Evolutionary conservation across 352 stramenopile species (phyloP).

Genomic region (Phytophthora palmivora): DNA sequence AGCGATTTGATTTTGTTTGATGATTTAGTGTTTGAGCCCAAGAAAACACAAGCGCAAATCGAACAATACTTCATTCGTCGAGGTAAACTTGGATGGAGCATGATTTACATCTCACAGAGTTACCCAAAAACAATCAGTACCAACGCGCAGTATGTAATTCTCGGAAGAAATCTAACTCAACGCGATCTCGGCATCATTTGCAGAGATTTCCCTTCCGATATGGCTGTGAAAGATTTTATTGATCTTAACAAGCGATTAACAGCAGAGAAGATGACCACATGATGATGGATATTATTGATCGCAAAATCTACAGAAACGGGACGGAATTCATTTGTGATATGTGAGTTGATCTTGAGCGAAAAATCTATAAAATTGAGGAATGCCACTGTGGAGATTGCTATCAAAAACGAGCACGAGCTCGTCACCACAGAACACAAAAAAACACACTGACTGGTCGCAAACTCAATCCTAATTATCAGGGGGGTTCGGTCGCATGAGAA

Average conservation of each 20-base stretch:
- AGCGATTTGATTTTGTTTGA: conserved; percentile 24
- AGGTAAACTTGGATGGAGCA: conserved; percentile 8
- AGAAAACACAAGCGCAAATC: conserved; percentile 22
- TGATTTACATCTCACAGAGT: conserved; percentile 25
- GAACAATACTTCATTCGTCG: conserved; percentile 14
- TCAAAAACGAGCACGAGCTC: too few species aligned
- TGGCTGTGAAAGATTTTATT: conserved; percentile 15
- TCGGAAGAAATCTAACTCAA: conserved; percentile 21
- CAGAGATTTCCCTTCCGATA: conserved; percentile 14
- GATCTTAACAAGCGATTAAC: conserved; percentile 27
- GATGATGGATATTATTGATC: conserved; percentile 28
- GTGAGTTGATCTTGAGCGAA: too few species aligned
- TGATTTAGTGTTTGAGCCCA: too few species aligned
- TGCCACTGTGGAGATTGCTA: too few species aligned
- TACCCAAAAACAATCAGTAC: conserved; percentile 24
- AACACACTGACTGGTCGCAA: too few species aligned
- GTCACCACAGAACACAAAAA: too few species aligned
- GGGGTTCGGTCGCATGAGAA: conserved; percentile 25
- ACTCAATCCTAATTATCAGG: too few species aligned
- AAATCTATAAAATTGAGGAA: too few species aligned
- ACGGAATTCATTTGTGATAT: conserved; percentile 21
- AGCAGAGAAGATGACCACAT: conserved; percentile 14
- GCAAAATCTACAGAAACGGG: conserved; percentile 22
- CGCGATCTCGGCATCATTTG: conserved; percentile 22
- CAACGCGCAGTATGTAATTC: conserved; percentile 23